These are phyloP conservation scores for Rhytidiadelphus loreus DNA, from an alignment of 225 moss, liverwort and hornwort genomes.

Conservation along the genomic window DNA sequence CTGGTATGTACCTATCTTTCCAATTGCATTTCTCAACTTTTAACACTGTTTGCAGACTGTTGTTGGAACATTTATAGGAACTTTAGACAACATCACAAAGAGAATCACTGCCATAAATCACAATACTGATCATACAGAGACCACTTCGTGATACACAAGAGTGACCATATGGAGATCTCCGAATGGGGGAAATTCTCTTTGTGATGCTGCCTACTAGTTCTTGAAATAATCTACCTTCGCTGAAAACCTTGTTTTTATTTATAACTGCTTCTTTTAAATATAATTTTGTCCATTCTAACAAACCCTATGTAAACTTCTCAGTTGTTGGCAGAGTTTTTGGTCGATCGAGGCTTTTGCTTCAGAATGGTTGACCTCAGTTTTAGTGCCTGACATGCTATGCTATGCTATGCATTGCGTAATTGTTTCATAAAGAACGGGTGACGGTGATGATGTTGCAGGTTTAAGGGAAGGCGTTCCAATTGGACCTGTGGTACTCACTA, in stretches of 20 bases:
- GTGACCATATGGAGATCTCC: background rate
- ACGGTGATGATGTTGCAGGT: background rate
- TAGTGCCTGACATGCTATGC: background rate
- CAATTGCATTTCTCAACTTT: background rate
- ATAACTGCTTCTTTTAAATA: background rate
- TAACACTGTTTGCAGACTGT: background rate
- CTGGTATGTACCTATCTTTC: background rate
- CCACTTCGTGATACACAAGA: too few species aligned
- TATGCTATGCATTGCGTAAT: background rate
- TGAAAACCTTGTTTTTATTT: background rate
- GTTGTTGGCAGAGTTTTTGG: background rate
- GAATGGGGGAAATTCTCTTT: background rate
- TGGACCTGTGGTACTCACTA: constrained; percentile 13
- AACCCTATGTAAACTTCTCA: background rate
- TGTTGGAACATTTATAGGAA: background rate
- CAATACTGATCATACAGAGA: background rate
- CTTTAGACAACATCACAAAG: background rate
- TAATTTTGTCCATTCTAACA: background rate
- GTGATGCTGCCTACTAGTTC: background rate
- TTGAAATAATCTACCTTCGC: background rate
- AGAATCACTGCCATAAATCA: background rate
- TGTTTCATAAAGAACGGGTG: background rate
- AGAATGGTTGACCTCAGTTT: background rate
- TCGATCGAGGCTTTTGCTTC: background rate
- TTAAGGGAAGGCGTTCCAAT: constrained; percentile 8